phyloP scores from a whole-genome alignment of 140 eudicot genomes.

The Senecio squalidus region DNA sequence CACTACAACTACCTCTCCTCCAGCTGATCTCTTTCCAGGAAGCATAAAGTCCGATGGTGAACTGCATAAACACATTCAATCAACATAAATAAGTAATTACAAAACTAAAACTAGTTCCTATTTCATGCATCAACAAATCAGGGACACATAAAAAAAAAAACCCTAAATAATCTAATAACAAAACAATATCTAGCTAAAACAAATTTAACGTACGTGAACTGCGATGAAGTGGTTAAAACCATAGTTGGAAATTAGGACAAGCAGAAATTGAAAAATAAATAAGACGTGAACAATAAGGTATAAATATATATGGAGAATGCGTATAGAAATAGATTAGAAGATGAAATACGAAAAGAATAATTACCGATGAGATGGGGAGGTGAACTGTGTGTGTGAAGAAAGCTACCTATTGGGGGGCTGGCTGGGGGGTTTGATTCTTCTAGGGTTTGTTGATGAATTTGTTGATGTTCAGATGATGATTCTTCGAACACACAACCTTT shows the following conservation, averaged over 20 bases:
- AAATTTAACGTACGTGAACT: conserved; percentile 20
- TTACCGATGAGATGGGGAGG: conserved; percentile 33
- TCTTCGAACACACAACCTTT: too few relatives aligned
- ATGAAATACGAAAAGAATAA: conserved; percentile 29
- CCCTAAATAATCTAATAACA: not conserved
- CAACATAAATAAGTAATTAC: not conserved
- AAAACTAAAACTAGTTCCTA: not conserved
- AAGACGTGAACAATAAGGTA: not conserved
- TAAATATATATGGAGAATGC: conserved; percentile 23
- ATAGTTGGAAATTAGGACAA: conserved; percentile 14
- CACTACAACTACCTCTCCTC: conserved; percentile 52
- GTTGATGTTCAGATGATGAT: too few relatives aligned
- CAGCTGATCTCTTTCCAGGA: conserved; percentile 83
- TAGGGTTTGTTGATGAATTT: too few relatives aligned
- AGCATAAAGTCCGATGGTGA: conserved; percentile 84
- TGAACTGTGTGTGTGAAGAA: conserved; percentile 28
- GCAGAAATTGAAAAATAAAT: not conserved
- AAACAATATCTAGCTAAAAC: not conserved
- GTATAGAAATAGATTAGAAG: conserved; percentile 35
- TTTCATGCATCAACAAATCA: conserved; percentile 1
- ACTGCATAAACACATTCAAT: conserved; percentile 29
- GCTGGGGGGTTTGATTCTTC: too few relatives aligned
- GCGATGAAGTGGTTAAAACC: conserved; percentile 26
- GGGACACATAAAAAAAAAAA: too few relatives aligned
- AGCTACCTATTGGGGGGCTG: conserved; percentile 31